Conservation (phyloP, 2,329 filamentous ascomycete genomes). For the Chaetomiaceae sp. region DNA sequence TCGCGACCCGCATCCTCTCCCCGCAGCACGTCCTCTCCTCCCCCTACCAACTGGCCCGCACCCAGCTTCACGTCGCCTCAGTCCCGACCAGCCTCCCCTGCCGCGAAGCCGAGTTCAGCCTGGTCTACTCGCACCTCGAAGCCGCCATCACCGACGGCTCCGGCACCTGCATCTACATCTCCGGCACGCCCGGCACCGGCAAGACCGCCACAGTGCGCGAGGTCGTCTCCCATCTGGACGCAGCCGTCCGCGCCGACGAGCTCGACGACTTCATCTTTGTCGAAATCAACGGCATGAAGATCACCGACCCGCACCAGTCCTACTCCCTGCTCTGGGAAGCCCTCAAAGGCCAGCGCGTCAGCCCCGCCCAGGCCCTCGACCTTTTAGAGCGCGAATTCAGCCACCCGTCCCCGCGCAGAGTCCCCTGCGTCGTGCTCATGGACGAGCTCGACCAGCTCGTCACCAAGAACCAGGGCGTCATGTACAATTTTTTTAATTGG, state of each 20-base stretch:
- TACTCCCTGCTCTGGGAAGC: slow-evolving; percentile 96
- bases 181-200: slow-evolving; percentile 94
- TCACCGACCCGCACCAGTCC: slow-evolving; percentile 94
- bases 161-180: slow-evolving; percentile 97
- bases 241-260: slow-evolving; percentile 83
- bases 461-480: slow-evolving; percentile 97
- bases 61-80: slow-evolving; percentile 85
- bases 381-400: slow-evolving; percentile 90
- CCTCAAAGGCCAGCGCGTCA: slow-evolving; percentile 86
- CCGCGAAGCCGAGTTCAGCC: slow-evolving; percentile 83
- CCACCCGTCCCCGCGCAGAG: slow-evolving; percentile 81
- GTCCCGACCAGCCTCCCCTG: slow-evolving; percentile 87
- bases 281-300: slow-evolving; percentile 99
- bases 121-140: slow-evolving; percentile 90
- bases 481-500: slow-evolving; percentile 99
- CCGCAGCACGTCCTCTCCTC: slow-evolving; percentile 71
- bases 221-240: slow-evolving; percentile 83
- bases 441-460: slow-evolving; percentile 97
- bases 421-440: slow-evolving; percentile 96
- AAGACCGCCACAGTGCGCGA: slow-evolving; percentile 97
- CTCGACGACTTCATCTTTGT: slow-evolving; percentile 98
- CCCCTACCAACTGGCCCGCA: slow-evolving; percentile 87
- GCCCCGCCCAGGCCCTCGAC: slow-evolving; percentile 84
- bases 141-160: slow-evolving; percentile 90
- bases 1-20: slow-evolving; percentile 82